A percentile compares a stretch with the other conserved stretches of the same genome.
Conservation (phyloP, 768 basidiomycete genomes). For the Lyophyllum semitale region DNA sequence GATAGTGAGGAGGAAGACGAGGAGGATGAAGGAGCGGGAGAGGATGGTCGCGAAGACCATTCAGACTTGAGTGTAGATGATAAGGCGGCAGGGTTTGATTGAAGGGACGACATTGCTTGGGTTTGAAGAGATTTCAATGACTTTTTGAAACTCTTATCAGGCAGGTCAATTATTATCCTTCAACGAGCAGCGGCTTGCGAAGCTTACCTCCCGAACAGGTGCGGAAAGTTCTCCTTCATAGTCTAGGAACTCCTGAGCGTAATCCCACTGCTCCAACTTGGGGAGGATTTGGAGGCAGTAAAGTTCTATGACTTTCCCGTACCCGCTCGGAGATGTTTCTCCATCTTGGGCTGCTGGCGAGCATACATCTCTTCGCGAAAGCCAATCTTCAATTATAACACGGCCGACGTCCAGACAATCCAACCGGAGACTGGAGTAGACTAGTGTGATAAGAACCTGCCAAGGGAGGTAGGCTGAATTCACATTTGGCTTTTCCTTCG, state of each 20-base stretch:
- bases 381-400: conserved; percentile 77
- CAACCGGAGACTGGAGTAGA: conserved; percentile 69
- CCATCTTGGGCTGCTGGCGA: conserved; percentile 17
- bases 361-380: conserved; percentile 55
- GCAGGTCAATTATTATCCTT: conserved; percentile 3
- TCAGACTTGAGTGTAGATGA: conserved; percentile 23
- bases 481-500: conserved; percentile 34
- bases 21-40: conserved; percentile 56
- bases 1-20: conserved; percentile 73
- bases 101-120: conserved; percentile 36
- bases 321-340: conserved; percentile 49
- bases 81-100: conserved; percentile 23
- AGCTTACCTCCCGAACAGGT: conserved; percentile 53
- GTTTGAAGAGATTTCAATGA: conserved; percentile 43
- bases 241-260: conserved; percentile 72
- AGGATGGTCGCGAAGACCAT: conserved; percentile 39
- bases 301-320: conserved; percentile 74
- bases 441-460: conserved; percentile 69
- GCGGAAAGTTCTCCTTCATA: conserved; percentile 68
- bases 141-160: conserved; percentile 37
- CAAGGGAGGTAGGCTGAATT: conserved; percentile 64
- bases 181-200: background rate
- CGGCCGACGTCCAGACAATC: conserved; percentile 62
- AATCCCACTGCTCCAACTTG: conserved; percentile 76
- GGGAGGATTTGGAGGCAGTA: conserved; percentile 78